Evolutionary conservation across 2,329 filamentous ascomycete genomes (phyloP), one percentile per base, ranked within the genome.

Genomic region (Trichoderma guizhouense): DNA sequence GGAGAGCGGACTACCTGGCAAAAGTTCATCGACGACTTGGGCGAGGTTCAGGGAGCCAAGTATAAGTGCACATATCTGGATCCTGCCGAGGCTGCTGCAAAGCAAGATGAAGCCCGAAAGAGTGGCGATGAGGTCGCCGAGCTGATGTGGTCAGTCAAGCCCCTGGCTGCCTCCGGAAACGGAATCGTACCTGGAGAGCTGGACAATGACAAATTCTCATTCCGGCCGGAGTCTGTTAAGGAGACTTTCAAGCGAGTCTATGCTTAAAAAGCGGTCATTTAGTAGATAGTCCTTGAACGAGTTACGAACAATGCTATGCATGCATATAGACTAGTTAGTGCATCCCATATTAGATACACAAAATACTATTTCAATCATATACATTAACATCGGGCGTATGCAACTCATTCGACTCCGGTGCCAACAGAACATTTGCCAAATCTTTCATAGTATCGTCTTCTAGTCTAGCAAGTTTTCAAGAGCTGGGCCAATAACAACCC

Each of bases 201-300:
- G 64, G 64, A 67, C 15, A 67, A 67, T 55, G 64, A 67, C 32
- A 67, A 28, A 26, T 67, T 67, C 32, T 67, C 64, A 8, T 67
- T 67, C 32, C 47, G 32, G 4, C 64, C 43, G 7, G 64, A 67
- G 21, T 57, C 64, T n/a, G 64, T 67, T 1, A 67, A 55, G 11
- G 64, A 67, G 1, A 67, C 64, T 4, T 57, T 67, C 30, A 36
- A 36, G 32, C 32, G 64, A 3, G 14, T 67, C 15, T 67, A 67
- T 67, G 51, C 30, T 7, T 32, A 57, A 28, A n/a, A 36, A 5
- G 28, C 11, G 7, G 1, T 53, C 0, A 0, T 53, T 36, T 11
- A n/a, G 8, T 12, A 24, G 30, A n/a, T 9, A 12, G 4, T 12
- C 6, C 15, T 7, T 61, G 7, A 61, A 8, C 21, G 57, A 61